A percentile compares a stretch with the other conserved stretches of the same genome.
These are phyloP conservation scores for Phycomyces nitens DNA, from an alignment of 192 early-diverging fungal species.

Conservation along the genomic window DNA sequence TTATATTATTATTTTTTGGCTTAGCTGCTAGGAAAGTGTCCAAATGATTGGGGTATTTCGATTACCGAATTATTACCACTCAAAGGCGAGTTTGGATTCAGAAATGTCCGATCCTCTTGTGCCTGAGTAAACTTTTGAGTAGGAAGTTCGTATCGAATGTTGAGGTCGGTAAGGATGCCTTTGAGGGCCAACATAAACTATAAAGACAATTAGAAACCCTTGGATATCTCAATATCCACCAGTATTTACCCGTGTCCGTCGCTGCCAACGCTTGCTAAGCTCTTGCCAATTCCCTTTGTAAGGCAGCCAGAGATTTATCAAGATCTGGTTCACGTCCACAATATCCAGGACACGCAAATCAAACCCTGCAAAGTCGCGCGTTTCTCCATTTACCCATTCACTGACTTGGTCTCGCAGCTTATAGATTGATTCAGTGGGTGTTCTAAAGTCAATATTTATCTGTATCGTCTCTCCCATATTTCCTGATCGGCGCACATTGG, in stretches of 20 bases:
- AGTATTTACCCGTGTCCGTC: constrained; percentile 46
- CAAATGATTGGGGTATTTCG: neutral
- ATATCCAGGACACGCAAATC: constrained; percentile 60
- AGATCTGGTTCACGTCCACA: constrained; percentile 54
- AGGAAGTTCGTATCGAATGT: constrained; percentile 42
- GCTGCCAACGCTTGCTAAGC: constrained; percentile 47
- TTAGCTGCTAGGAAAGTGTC: too few species aligned
- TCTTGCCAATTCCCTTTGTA: constrained; percentile 83
- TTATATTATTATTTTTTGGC: too few species aligned
- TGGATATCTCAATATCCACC: too few species aligned
- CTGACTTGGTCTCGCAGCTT: constrained; percentile 59
- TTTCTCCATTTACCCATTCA: constrained; percentile 48
- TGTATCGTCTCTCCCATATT: constrained; percentile 48
- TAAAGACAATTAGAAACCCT: neutral
- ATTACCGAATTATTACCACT: neutral
- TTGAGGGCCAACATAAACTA: constrained; percentile 59
- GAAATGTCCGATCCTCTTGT: neutral
- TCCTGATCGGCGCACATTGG: constrained; percentile 69
- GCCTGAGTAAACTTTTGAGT: neutral
- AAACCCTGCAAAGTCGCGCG: constrained; percentile 55
- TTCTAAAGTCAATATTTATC: constrained; percentile 64
- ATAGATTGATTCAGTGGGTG: constrained; percentile 59
- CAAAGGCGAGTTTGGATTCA: neutral
- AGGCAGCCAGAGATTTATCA: constrained; percentile 60
- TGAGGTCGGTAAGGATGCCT: constrained; percentile 52